Conservation (phyloP, 192 early-diverging fungal species). For the Coemansia sp. region DNA sequence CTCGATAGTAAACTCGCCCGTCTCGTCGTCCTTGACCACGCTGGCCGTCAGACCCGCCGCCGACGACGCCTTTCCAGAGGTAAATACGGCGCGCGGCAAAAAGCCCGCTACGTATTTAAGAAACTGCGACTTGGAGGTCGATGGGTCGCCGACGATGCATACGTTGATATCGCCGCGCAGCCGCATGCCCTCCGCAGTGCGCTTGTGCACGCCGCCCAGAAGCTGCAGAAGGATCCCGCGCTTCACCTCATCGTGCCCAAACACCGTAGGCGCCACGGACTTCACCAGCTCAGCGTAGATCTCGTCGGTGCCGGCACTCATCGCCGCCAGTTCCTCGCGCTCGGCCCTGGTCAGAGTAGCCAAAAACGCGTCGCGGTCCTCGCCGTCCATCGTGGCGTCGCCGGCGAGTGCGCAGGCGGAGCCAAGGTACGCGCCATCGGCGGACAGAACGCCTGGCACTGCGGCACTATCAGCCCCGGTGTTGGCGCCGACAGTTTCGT, state of each 20-base stretch:
- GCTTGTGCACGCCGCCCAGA: slow-evolving; percentile 94
- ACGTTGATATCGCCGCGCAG: slow-evolving; percentile 98
- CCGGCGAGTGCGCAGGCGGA: slow-evolving; percentile 31
- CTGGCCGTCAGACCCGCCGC: slow-evolving; percentile 95
- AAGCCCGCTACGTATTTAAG: slow-evolving; percentile 84
- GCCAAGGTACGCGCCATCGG: slow-evolving; percentile 25
- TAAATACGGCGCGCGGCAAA: slow-evolving; percentile 92
- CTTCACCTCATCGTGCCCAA: slow-evolving; percentile 93
- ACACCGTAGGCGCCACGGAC: slow-evolving; percentile 89
- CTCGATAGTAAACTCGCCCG: slow-evolving; percentile 96
- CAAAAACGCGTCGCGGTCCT: slow-evolving; percentile 66
- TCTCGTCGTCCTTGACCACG: slow-evolving; percentile 96
- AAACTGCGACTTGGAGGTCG: slow-evolving; percentile 88
- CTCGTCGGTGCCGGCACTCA: slow-evolving; percentile 63
- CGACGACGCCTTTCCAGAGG: slow-evolving; percentile 93
- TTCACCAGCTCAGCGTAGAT: slow-evolving; percentile 79
- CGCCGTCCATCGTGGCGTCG: slow-evolving; percentile 64
- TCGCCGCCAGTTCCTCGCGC: slow-evolving; percentile 70
- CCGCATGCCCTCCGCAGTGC: slow-evolving; percentile 88
- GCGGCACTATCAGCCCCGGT: slow-evolving; percentile 27
- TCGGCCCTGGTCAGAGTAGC: slow-evolving; percentile 71
- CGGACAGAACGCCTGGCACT: slow-evolving; percentile 9
- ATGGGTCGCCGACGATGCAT: slow-evolving; percentile 95
- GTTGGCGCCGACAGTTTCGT: background rate
- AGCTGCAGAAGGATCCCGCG: slow-evolving; percentile 93